Conservation (phyloP, 257 asterid genomes). For the Henckelia pumila region DNA sequence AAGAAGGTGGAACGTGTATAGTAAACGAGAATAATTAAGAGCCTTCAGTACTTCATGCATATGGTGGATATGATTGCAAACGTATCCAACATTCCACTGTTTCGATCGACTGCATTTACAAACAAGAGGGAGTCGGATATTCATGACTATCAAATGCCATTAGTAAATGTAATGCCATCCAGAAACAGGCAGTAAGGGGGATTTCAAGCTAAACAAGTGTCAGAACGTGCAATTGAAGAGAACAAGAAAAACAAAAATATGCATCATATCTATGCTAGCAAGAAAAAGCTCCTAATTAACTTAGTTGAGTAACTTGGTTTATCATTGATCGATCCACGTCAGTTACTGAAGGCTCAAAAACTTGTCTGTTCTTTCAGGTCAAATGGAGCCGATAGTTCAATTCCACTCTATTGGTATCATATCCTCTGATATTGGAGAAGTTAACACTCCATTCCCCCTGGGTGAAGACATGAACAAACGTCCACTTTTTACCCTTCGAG, state of each 20-base stretch:
- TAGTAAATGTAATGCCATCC: neutral
- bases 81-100: slow-evolving; percentile 76
- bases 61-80: no score
- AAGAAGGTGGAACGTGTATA: no score
- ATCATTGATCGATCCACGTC: no score
- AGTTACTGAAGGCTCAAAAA: no score
- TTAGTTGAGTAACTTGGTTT: no score
- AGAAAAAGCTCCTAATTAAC: no score
- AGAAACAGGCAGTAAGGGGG: neutral
- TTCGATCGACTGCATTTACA: slow-evolving; percentile 56
- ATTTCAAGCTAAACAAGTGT: no score
- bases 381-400: no score
- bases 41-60: no score
- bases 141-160: neutral
- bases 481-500: slow-evolving; percentile 52
- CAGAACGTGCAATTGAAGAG: neutral
- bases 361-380: slow-evolving; percentile 33
- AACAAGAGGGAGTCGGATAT: slow-evolving; percentile 10
- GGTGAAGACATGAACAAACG: slow-evolving; percentile 41
- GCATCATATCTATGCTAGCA: no score
- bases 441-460: slow-evolving; percentile 57
- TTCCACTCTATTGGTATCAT: slow-evolving; percentile 63
- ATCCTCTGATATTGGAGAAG: slow-evolving; percentile 64
- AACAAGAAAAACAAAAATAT: neutral
- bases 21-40: no score